These are phyloP conservation scores for Suillus cothurnatus DNA, from an alignment of 768 basidiomycete genomes.

Conservation along the genomic window DNA sequence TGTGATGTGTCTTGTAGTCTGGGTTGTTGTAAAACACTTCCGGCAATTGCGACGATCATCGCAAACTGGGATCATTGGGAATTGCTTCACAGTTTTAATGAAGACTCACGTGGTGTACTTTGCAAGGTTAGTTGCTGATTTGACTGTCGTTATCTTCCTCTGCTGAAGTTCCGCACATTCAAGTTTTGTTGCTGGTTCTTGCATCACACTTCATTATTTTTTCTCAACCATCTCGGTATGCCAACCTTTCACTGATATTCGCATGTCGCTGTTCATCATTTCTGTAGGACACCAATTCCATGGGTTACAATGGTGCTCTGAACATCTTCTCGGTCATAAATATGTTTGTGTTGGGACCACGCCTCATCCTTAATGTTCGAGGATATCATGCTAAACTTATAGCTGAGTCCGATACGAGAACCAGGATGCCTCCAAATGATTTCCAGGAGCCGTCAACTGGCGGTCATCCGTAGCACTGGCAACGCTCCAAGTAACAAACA, in stretches of 20 bases:
- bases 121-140: background rate
- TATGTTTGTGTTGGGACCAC: constrained; percentile 2
- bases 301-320: background rate
- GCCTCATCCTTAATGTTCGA: constrained; percentile 1
- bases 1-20: background rate
- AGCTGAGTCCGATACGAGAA: background rate
- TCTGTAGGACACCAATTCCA: background rate
- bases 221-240: background rate
- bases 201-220: background rate
- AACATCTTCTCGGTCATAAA: background rate
- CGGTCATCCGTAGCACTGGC: background rate
- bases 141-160: background rate
- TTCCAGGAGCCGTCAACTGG: background rate
- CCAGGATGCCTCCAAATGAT: background rate
- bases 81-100: background rate
- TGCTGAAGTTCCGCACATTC: background rate
- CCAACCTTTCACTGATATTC: background rate
- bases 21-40: background rate
- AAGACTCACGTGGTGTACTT: background rate
- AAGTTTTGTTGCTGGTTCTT: background rate
- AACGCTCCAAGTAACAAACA: background rate
- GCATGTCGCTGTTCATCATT: background rate
- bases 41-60: background rate
- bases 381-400: background rate
- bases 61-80: background rate